Evolutionary conservation across 495 filamentous ascomycete genomes (phyloP), one percentile per base, ranked within the genome.

Genomic region (Massariosphaeria phaeospora): DNA sequence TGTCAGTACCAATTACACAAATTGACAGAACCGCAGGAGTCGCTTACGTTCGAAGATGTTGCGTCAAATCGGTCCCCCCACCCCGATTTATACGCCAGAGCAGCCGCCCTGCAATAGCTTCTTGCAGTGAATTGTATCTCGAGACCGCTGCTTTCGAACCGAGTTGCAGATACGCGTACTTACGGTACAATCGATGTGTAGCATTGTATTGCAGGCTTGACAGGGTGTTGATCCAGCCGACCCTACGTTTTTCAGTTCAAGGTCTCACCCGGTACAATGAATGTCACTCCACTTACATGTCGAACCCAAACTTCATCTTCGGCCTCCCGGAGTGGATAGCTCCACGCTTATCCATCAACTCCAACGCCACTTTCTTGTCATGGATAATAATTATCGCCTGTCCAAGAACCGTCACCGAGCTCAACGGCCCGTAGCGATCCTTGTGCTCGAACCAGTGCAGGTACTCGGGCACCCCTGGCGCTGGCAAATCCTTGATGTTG

Each of bases 361-460:
- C 74, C 27, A 70, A 44, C 0, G 73, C 74, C 1, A 74, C 11
- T 9, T 64, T 42, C 10, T 61, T 50, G 31, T 79, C 73, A 49
- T 79, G 73, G 35, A 80, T 45, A 47, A 80, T 72, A 17, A 80
- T 59, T 6, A 79, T 67, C 0, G 70, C 72, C 50, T 73, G 69
- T 9, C 75, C 76, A 21, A 78, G 43, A 5, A 77, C 64, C 2
- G 68, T 76, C 1, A 81, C 47, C 13, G 76, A 80, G 59, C 75
- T 80, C n/a, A 81, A 72, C 0, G 76, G 74, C 7, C 78, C 75
- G 52, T 79, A 79, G 10, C 69, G 45, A 27, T 76, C 72, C 45
- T 78, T 79, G 54, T 77, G 75, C 47, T 74, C 69, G 1, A 75
- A 46, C 76, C 76, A 79, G 53, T 79, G 75, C 18, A 69, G 48